Conservation (phyloP, 768 basidiomycete species). For the Zangia roseola region DNA sequence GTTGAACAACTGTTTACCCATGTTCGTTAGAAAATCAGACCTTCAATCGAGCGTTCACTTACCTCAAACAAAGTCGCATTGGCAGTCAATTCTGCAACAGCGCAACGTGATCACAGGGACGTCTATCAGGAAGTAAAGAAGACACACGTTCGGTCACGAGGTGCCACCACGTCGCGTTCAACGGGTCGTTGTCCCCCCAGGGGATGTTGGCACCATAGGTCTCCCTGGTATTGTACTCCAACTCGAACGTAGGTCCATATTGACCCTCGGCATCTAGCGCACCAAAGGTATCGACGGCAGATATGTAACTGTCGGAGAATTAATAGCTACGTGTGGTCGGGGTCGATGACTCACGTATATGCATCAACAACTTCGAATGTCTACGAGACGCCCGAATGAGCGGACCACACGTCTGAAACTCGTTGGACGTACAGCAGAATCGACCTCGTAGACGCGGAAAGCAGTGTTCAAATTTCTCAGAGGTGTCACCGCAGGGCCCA, state of each 20-base stretch:
- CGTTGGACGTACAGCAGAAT: conserved; percentile 49
- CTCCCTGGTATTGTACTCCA: conserved; percentile 69
- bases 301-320: conserved; percentile 51
- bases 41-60: conserved; percentile 17
- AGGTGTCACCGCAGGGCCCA: conserved; percentile 69
- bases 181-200: conserved; percentile 64
- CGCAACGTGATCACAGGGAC: not conserved
- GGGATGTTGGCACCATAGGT: conserved; percentile 56
- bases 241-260: conserved; percentile 58
- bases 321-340: not conserved
- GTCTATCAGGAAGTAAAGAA: not conserved
- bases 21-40: conserved; percentile 1
- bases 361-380: conserved; percentile 79
- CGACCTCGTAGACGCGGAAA: conserved; percentile 50
- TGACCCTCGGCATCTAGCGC: conserved; percentile 60
- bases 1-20: conserved; percentile 52
- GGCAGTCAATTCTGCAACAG: conserved; percentile 50
- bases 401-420: not conserved
- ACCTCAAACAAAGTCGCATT: conserved; percentile 58
- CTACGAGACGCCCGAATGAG: conserved; percentile 32
- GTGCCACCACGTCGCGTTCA: no score
- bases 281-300: conserved; percentile 58
- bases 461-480: conserved; percentile 73
- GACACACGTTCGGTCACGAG: conserved; percentile 66
- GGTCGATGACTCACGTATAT: conserved; percentile 54